A percentile compares a stretch with the other conserved stretches of the same genome.
phyloP scores from a whole-genome alignment of 2,329 filamentous ascomycete genomes.

The Nothophaeocryptopus gaeumannii region DNA sequence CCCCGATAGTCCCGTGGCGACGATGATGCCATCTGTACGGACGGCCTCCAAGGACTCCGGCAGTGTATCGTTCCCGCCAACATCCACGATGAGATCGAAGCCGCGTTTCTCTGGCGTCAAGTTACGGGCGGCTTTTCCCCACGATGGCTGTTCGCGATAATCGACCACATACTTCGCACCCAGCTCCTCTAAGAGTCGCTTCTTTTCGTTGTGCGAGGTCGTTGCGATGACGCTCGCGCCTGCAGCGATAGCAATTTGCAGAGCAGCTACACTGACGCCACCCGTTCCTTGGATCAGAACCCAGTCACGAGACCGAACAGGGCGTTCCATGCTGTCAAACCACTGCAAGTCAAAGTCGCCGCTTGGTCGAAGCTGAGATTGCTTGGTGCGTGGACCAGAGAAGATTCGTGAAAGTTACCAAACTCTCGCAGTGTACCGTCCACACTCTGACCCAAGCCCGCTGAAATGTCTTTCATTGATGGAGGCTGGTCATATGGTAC shows the following conservation, averaged over 20 bases:
- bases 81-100: conserved; percentile 60
- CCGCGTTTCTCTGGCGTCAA: conserved; percentile 47
- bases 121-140: conserved; percentile 50
- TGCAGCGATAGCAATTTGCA: conserved; percentile 53
- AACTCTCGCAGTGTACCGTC: conserved; percentile 66
- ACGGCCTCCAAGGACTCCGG: conserved; percentile 37
- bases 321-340: conserved; percentile 47
- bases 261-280: conserved; percentile 61
- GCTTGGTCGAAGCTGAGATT: conserved; percentile 44
- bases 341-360: conserved; percentile 44
- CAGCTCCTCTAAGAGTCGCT: conserved; percentile 32
- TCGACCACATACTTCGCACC: conserved; percentile 55
- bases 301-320: conserved; percentile 44
- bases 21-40: conserved; percentile 38
- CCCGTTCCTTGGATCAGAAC: conserved; percentile 66
- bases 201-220: conserved; percentile 50
- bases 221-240: conserved; percentile 56
- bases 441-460: conserved; percentile 11
- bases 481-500: conserved; percentile 10
- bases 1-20: conserved; percentile 16
- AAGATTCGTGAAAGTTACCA: conserved; percentile 61
- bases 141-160: conserved; percentile 49
- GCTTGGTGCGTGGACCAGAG: conserved; percentile 37
- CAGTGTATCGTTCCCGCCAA: conserved; percentile 49
- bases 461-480: conserved; percentile 12